Percentiles rank a stretch among this genome's conserved stretches.
These are phyloP conservation scores for Lipomyces yamadae DNA, from an alignment of 805 yeast genomes.

Conservation along the genomic window DNA sequence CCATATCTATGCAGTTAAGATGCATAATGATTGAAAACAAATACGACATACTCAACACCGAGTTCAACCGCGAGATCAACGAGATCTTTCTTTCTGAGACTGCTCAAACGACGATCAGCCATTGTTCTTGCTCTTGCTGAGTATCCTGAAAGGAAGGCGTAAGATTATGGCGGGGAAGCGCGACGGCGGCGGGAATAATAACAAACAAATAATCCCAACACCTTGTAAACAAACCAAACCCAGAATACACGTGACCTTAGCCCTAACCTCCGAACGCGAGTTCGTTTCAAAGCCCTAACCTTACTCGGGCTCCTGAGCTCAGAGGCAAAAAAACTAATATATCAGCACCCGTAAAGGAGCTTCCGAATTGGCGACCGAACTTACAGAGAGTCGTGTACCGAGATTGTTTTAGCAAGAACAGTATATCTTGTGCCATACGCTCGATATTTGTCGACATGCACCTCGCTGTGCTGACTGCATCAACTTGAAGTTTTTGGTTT, in stretches of 20 bases:
- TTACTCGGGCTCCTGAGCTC: background rate
- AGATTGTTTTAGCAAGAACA: background rate
- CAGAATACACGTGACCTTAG: background rate
- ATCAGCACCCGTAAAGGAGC: background rate
- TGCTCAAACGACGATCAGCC: conserved; percentile 40
- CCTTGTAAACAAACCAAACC: background rate
- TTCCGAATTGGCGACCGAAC: background rate
- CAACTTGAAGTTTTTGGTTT: too few relatives aligned
- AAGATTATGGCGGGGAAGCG: background rate
- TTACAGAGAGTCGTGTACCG: background rate
- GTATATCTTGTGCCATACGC: background rate
- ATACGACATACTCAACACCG: conserved; percentile 45
- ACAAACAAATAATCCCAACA: background rate
- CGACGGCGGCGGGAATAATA: background rate
- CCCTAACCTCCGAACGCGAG: background rate
- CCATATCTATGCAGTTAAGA: background rate
- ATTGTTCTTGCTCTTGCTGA: conserved; percentile 7
- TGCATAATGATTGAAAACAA: background rate
- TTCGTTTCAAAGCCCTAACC: too few relatives aligned
- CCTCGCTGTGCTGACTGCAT: background rate
- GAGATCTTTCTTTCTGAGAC: conserved; percentile 49
- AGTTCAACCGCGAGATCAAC: conserved; percentile 48
- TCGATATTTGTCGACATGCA: background rate
- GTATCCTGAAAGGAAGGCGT: background rate
- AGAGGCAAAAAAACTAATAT: background rate